Base-by-base conservation (phyloP, 805 yeast genomes). In the Priceomyces castillae region DNA sequence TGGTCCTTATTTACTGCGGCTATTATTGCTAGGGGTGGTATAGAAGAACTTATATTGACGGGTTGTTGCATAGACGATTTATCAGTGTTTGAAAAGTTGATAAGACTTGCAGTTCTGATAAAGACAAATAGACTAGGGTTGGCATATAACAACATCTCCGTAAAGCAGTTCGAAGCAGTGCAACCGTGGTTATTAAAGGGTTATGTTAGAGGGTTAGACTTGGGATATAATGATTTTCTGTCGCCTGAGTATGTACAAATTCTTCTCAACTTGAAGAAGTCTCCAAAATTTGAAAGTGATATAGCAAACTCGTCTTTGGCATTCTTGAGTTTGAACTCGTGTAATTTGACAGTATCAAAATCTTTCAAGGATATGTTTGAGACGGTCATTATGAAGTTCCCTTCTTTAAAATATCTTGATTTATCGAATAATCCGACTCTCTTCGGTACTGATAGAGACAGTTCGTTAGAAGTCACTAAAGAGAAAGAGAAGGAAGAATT, bases 1-100 rank as follows among this genome's bases (percentile, higher is more conserved):
- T 90, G 97, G 97, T 64, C 78, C 1, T 64, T 87, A 38, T 75
- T 92, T 44, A 79, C 82, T 2, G 84, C 86, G 10, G 82, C 95
- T 0, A 57, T 90, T 15, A 71, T 73, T 15, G 76, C 75, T 15
- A 70, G 96, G 49, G 84, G 83, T 34, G 92, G 94, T 2, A 75
- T 90, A 23, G 92, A 83, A 47, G 96, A 88, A 56, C 65, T 90
- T 44, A 72, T 88, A 30, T 62, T 90, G 39, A 86, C 88, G 40
- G 97, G 97, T 14, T 75, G 89, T 69, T 65, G 86, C 66, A 74
- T 81, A 42, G 71, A 71, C 3, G 80, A 82, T 43, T 56, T 81
- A 18, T 74, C 69, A 4, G 65, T 71, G 1, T 85, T 90, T 54
- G 73, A 75, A 35, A 67, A 71, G 40, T 62, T 85, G 30, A 62